Base-by-base conservation (phyloP, 1,284 basidiomycete species). In the Rhizoctonia solani region DNA sequence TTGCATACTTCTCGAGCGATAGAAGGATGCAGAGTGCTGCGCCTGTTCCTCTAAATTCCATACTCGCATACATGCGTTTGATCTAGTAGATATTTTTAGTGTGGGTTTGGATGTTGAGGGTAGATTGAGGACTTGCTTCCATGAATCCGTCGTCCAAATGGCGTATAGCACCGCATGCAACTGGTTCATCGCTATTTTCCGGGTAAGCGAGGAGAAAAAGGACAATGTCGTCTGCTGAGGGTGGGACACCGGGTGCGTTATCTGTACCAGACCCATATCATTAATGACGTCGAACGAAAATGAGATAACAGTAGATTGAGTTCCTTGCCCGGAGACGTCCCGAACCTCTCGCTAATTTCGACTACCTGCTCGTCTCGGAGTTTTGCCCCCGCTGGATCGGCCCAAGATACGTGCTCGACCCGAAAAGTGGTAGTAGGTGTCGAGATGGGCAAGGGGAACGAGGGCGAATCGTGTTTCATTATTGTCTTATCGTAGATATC, bases 61-160 rank as follows among this genome's bases (percentile, higher is more conserved):
- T 29, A 37, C 49, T 25, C 46, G 58, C 58, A 61, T 61, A 61
- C 58, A 61, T 61, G 30, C 58, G 46, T 47, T 61, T 61, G 11
- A 61, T 61, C 58, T 61, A 4, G 42, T 61, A 44, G 32, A 47
- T 50, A 50, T 4, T 4, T 23, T 50, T 25, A 25, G 37, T 39
- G n/a, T n/a, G n/a, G n/a, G n/a, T n/a, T n/a, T n/a, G n/a, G n/a
- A n/a, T n/a, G n/a, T n/a, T n/a, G n/a, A n/a, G n/a, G n/a, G n/a
- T n/a, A n/a, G n/a, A n/a, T n/a, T n/a, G n/a, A n/a, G n/a, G n/a
- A 39, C 37, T 39, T 61, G 47, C 58, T 47, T 61, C 58, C 46
- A 61, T 61, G 23, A 50, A 61, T 14, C 58, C 58, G n/a, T 61
- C 58, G 1, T 47, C 58, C 32, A 61, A 32, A 34, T 61, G 46